phyloP scores from a whole-genome alignment of 2,329 filamentous ascomycete species.

The Penicillium hordei region DNA sequence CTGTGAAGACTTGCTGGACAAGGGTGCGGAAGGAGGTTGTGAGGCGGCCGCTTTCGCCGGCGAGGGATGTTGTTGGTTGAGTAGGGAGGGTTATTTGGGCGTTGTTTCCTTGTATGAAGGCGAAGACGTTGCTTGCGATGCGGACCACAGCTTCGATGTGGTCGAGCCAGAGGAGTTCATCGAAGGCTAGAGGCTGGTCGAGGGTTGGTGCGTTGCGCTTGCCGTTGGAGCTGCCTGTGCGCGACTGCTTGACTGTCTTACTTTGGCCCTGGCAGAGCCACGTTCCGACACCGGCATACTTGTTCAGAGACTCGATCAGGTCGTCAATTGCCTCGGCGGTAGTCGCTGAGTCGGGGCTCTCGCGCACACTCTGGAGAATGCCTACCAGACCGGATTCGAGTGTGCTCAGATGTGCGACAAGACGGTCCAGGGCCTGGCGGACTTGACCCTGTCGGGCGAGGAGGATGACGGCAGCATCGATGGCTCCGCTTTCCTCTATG shows the following conservation, averaged over 20 bases:
- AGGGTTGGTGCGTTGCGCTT: constrained; percentile 46
- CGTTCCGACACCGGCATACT: constrained; percentile 88
- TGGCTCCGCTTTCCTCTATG: constrained; percentile 84
- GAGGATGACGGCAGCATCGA: constrained; percentile 89
- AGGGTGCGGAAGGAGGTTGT: constrained; percentile 69
- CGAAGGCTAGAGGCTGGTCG: constrained; percentile 57
- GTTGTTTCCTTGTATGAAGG: constrained; percentile 49
- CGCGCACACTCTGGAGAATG: constrained; percentile 62
- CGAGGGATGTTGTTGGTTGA: constrained; percentile 13
- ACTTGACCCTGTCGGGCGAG: constrained; percentile 87
- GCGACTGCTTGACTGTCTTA: constrained; percentile 52
- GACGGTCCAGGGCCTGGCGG: constrained; percentile 76
- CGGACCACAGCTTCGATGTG: constrained; percentile 63
- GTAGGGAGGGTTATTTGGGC: constrained; percentile 19
- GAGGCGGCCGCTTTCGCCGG: constrained; percentile 47
- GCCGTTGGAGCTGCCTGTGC: constrained; percentile 33
- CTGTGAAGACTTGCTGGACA: constrained; percentile 88
- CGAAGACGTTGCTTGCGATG: constrained; percentile 64
- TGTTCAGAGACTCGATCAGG: constrained; percentile 74
- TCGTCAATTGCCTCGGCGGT: constrained; percentile 69
- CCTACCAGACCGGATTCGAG: constrained; percentile 76
- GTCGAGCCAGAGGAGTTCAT: constrained; percentile 66
- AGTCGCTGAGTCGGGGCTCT: constrained; percentile 57
- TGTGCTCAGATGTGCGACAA: constrained; percentile 76
- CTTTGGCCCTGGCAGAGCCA: constrained; percentile 92